phyloP scores from a whole-genome alignment of 1,139 yeast genomes.

The Magnusiomyces paraingens region DNA sequence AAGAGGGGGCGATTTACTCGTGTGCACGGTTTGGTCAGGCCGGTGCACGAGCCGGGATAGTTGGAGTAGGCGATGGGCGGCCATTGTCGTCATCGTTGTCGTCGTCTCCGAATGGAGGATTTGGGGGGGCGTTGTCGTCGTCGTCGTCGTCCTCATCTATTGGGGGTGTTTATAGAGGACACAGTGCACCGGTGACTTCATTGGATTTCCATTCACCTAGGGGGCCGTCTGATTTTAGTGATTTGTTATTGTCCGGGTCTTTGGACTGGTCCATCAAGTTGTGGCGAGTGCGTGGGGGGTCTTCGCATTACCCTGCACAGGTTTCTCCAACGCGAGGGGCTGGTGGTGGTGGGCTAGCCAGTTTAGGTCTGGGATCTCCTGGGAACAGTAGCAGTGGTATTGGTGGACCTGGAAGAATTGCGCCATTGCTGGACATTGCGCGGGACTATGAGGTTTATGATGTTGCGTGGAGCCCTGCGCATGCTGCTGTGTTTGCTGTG shows the following conservation, averaged over 20 bases:
- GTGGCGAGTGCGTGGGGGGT: conserved; percentile 28
- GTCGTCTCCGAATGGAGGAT: neutral
- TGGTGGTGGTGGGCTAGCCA: neutral
- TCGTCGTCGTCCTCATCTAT: conserved; percentile 18
- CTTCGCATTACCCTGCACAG: neutral
- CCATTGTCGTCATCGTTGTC: neutral
- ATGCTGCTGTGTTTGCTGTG: conserved; percentile 42
- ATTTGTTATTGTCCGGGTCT: conserved; percentile 34
- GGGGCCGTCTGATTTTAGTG: conserved; percentile 30
- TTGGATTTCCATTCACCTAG: conserved; percentile 30
- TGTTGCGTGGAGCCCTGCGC: conserved; percentile 40
- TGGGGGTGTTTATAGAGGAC: conserved; percentile 30
- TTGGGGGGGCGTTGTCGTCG: neutral
- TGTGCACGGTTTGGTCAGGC: conserved; percentile 37
- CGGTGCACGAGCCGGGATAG: conserved; percentile 31
- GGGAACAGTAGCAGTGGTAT: neutral
- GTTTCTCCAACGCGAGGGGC: neutral
- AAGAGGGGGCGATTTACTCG: conserved; percentile 44
- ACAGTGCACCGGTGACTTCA: conserved; percentile 35
- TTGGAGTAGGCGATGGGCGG: conserved; percentile 21
- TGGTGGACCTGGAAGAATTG: conserved; percentile 1
- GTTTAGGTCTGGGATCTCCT: conserved; percentile 13
- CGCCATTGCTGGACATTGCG: conserved; percentile 17
- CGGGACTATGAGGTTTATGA: conserved; percentile 41
- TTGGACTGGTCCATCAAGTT: conserved; percentile 40